Base-by-base conservation (phyloP, 2,329 filamentous ascomycete species). In the Sclerotinia borealis region DNA sequence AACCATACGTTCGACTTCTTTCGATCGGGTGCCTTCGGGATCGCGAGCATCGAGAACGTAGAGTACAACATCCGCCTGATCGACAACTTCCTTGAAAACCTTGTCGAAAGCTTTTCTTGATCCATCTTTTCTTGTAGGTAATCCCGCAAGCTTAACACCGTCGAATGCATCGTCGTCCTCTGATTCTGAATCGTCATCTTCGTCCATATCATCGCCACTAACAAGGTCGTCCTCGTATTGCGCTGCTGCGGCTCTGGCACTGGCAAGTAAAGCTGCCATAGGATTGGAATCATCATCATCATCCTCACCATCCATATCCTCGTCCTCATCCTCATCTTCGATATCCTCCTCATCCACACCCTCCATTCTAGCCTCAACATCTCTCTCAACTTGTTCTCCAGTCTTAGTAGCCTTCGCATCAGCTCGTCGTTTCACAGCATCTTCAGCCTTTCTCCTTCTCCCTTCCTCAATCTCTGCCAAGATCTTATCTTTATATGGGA, bases 401-500 rank as follows among this genome's bases (percentile, higher is more conserved):
- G 85, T 86, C 76, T 80, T 84, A 50, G 82, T 83, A 19, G 86
- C 86, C 79, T 85, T 90, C 63, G 87, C 87, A 72, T 92, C 79
- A 73, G 96, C 90, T 67, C 85, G 85, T 71, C 85, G 83, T 74
- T 84, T 84, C 75, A 85, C 81, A 64, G 84, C 83, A 73, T 96
- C 91, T 73, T 96, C 92, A 68, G 86, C 86, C 80, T 93, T 97
- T 76, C 85, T 80, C 69, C 88, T 80, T 74, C 89, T 89, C 72
- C 86, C 89, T 78, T 96, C 91, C 79, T 99, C 95, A 71, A 99
- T 96, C 77, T 99, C 92, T 64, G 93, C 87, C 39, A 99, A 84
- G 34, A 99, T 85, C 81, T 90, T 93, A 76, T 97, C 93, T 80
- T 99, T 99, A 83, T 95, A 97, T 0, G 95, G 95, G 79, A 97